Evolutionary conservation across 371 early-diverging fungal genomes (phyloP).

Genomic region (Apophysomyces ossiformis): DNA sequence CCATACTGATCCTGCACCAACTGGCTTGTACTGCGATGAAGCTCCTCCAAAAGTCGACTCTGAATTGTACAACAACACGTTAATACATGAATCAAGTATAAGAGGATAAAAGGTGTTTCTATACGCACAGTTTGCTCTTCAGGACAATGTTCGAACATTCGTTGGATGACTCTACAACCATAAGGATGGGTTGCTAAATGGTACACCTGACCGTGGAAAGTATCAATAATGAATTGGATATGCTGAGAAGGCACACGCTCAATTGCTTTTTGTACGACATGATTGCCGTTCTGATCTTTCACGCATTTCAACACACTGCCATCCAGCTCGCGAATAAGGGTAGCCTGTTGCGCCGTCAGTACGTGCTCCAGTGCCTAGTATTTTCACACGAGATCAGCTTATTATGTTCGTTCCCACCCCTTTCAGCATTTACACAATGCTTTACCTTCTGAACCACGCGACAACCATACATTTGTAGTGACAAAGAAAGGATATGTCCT

Average conservation of each 20-base stretch:
- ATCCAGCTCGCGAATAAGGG: constrained; percentile 91
- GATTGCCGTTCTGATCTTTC: constrained; percentile 99
- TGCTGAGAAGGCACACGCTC: constrained; percentile 93
- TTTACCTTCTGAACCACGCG: constrained; percentile 96
- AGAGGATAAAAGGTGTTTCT: neutral
- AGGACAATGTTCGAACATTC: constrained; percentile 98
- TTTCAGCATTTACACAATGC: neutral
- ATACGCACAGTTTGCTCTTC: constrained; percentile 76
- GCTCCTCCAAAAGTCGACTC: constrained; percentile 86
- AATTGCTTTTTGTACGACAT: constrained; percentile 99
- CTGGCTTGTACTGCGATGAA: constrained; percentile 87
- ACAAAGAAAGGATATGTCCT: constrained; percentile 89
- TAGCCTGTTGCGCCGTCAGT: constrained; percentile 84
- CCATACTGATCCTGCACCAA: constrained; percentile 99
- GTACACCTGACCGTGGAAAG: constrained; percentile 98
- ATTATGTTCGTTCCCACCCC: neutral
- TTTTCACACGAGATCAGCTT: neutral
- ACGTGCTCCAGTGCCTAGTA: constrained; percentile 91
- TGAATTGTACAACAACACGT: neutral
- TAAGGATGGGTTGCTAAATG: constrained; percentile 98
- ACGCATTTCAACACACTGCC: constrained; percentile 97
- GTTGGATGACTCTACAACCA: constrained; percentile 99
- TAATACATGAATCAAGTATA: neutral
- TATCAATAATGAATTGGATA: constrained; percentile 95
- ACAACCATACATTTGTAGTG: constrained; percentile 99